Evolutionary conservation across 768 basidiomycete genomes (phyloP).

Genomic region (Gelatoporia subvermispora): DNA sequence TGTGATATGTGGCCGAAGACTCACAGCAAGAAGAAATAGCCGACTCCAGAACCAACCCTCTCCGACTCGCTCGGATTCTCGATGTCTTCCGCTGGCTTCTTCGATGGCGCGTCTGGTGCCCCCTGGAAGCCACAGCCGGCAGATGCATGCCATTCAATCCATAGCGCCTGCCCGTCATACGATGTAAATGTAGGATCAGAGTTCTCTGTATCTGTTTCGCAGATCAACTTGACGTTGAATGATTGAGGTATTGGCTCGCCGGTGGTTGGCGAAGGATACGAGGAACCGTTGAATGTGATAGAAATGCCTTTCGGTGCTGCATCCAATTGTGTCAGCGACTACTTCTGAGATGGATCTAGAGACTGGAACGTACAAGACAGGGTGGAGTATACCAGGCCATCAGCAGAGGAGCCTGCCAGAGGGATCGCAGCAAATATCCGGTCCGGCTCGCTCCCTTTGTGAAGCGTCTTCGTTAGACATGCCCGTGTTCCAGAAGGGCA

Average conservation of each 20-base stretch:
- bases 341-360: not conserved
- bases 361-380: conserved; percentile 35
- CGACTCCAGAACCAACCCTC: conserved; percentile 65
- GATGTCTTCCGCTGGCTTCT: conserved; percentile 28
- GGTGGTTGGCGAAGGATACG: conserved; percentile 52
- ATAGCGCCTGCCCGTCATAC: conserved; percentile 52
- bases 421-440: conserved; percentile 73
- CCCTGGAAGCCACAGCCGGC: conserved; percentile 49
- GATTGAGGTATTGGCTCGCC: conserved; percentile 46
- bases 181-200: conserved; percentile 49
- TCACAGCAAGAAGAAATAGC: conserved; percentile 85
- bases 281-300: conserved; percentile 51
- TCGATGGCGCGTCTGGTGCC: conserved; percentile 14
- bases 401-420: conserved; percentile 42
- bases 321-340: not conserved
- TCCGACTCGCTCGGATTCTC: conserved; percentile 11
- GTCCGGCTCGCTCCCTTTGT: conserved; percentile 48
- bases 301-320: conserved; percentile 51
- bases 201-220: conserved; percentile 36
- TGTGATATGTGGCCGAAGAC: conserved; percentile 18
- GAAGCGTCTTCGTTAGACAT: conserved; percentile 67
- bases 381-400: conserved; percentile 21
- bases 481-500: conserved; percentile 66
- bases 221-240: conserved; percentile 58
- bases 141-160: conserved; percentile 58